These are phyloP conservation scores for Oenanthe javanica DNA, from an alignment of 140 eudicot genomes.

Conservation along the genomic window DNA sequence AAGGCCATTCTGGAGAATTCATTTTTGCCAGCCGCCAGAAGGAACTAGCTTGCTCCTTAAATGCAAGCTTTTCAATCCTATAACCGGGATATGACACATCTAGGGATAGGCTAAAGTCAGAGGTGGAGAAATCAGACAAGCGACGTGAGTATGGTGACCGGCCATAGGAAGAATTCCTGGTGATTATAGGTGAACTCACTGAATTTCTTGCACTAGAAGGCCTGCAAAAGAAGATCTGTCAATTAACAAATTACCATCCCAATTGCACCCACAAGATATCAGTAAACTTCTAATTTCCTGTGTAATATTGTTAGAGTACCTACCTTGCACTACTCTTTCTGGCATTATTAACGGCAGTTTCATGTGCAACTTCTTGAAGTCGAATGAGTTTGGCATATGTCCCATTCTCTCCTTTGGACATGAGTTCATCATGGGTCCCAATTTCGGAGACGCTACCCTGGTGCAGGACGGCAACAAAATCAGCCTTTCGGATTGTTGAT, in stretches of 20 bases:
- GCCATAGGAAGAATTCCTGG: conserved; percentile 91
- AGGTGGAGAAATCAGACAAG: conserved; percentile 82
- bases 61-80: conserved; percentile 72
- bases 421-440: conserved; percentile 83
- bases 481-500: conserved; percentile 89
- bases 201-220: conserved; percentile 97
- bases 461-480: conserved; percentile 77
- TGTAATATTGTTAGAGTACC: background rate
- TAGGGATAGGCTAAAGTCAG: conserved; percentile 69
- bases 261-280: background rate
- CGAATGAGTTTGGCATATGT: conserved; percentile 67
- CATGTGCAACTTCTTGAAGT: conserved; percentile 89
- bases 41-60: conserved; percentile 71
- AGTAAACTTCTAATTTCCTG: background rate
- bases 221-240: conserved; percentile 37
- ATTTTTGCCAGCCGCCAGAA: conserved; percentile 84
- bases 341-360: conserved; percentile 67
- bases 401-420: conserved; percentile 66
- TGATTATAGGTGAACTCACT: conserved; percentile 88
- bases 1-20: conserved; percentile 96
- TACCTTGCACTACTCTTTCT: conserved; percentile 96
- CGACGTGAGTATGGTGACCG: conserved; percentile 93
- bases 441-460: conserved; percentile 76
- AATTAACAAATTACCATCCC: conserved; percentile 1
- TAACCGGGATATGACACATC: conserved; percentile 64